A percentile compares a stretch with the other conserved stretches of the same genome.
phyloP scores from a whole-genome alignment of 2,329 filamentous ascomycete species.

The Beauveria rudraprayagi region DNA sequence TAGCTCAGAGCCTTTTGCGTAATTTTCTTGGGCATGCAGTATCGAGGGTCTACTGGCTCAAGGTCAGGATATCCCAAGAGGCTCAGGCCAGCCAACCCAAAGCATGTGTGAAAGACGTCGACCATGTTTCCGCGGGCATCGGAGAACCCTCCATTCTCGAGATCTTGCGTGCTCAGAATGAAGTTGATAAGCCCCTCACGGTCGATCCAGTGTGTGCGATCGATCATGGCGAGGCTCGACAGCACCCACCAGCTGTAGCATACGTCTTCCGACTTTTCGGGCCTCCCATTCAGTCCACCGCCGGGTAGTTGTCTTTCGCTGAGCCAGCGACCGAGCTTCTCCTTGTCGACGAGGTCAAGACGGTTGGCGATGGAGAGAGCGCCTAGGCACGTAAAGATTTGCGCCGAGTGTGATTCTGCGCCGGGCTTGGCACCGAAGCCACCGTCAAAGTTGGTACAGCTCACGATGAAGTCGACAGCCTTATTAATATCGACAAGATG shows the following conservation, averaged over 20 bases:
- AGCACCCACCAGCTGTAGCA: constrained; percentile 99
- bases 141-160: constrained; percentile 73
- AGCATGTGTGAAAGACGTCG: constrained; percentile 92
- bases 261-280: constrained; percentile 92
- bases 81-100: constrained; percentile 82
- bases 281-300: constrained; percentile 86
- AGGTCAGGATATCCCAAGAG: constrained; percentile 71
- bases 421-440: constrained; percentile 86
- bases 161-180: constrained; percentile 83
- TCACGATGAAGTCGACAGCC: constrained; percentile 69
- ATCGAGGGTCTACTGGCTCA: constrained; percentile 76
- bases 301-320: constrained; percentile 84
- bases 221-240: constrained; percentile 85
- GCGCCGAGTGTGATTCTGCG: constrained; percentile 88
- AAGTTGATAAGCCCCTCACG: constrained; percentile 68
- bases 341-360: constrained; percentile 72
- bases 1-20: constrained; percentile 49
- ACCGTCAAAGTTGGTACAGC: constrained; percentile 89
- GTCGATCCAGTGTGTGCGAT: constrained; percentile 87
- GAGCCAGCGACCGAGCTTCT: constrained; percentile 80
- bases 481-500: constrained; percentile 69
- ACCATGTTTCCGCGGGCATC: constrained; percentile 92
- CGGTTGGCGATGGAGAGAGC: constrained; percentile 76
- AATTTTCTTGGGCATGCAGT: constrained; percentile 69
- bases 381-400: constrained; percentile 90